phyloP scores from a whole-genome alignment of 1,284 basidiomycete species.

The Cerrena zonata region DNA sequence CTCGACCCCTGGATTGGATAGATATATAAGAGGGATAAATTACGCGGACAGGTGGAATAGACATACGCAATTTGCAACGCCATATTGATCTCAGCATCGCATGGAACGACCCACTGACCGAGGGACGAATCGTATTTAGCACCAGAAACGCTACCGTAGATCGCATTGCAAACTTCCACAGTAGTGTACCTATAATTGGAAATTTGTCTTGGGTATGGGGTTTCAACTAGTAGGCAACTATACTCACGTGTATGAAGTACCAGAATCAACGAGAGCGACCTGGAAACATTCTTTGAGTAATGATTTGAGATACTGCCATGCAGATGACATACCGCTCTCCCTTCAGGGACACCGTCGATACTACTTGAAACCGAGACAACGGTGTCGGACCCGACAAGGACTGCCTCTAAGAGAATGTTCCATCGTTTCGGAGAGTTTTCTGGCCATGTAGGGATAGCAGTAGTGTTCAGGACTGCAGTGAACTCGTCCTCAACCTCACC shows the following conservation, averaged over 20 bases:
- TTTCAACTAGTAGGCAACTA: constrained; percentile 2
- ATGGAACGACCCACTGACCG: constrained; percentile 66
- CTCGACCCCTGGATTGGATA: constrained; percentile 43
- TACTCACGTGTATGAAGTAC: constrained; percentile 71
- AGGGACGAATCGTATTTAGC: constrained; percentile 46
- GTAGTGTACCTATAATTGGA: constrained; percentile 52
- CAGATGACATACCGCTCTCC: constrained; percentile 44
- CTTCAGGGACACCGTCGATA: constrained; percentile 52
- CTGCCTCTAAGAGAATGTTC: constrained; percentile 67
- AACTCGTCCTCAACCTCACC: constrained; percentile 65
- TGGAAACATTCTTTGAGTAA: not conserved
- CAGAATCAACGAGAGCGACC: constrained; percentile 66
- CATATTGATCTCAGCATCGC: constrained; percentile 64
- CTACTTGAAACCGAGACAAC: constrained; percentile 47
- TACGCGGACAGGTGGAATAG: not conserved
- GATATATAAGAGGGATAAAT: too few species aligned
- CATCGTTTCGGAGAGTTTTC: constrained; percentile 55
- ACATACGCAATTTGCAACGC: constrained; percentile 69
- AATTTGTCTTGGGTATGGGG: constrained; percentile 7
- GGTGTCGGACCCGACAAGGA: constrained; percentile 47
- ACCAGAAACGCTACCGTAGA: constrained; percentile 58
- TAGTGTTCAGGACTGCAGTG: constrained; percentile 45
- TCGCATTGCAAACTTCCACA: constrained; percentile 52
- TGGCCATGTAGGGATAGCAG: constrained; percentile 67
- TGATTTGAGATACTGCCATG: constrained; percentile 31